Percentiles rank a stretch among this genome's conserved stretches.
These are phyloP conservation scores for Neurospora sp. DNA, from an alignment of 495 filamentous ascomycete genomes.

Conservation along the genomic window DNA sequence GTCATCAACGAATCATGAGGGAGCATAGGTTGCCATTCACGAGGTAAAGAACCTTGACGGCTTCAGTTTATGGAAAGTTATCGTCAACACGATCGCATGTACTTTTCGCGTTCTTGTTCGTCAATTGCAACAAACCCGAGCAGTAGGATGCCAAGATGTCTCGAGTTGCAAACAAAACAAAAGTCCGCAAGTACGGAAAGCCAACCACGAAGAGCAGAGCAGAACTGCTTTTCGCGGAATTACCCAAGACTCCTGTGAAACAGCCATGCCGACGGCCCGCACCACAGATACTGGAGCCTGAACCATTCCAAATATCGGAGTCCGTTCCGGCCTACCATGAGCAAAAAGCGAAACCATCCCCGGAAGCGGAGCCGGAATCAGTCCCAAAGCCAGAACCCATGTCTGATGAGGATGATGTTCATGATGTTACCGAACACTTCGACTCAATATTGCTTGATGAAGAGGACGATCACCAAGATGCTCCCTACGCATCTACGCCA, in stretches of 20 bases:
- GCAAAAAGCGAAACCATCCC: neutral
- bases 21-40: neutral
- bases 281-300: neutral
- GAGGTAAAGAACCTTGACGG: neutral
- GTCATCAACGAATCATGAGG: slow-evolving; percentile 6
- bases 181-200: slow-evolving; percentile 35
- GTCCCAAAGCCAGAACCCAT: neutral
- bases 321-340: neutral
- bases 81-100: neutral
- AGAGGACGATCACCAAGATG: neutral
- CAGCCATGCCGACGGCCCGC: neutral
- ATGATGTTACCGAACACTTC: neutral
- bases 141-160: neutral
- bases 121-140: neutral
- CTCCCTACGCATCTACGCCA: neutral
- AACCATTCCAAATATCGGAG: neutral
- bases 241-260: slow-evolving; percentile 28
- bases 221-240: slow-evolving; percentile 31
- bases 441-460: neutral
- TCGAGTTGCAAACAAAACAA: slow-evolving; percentile 24
- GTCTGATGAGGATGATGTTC: neutral
- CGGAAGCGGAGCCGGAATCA: neutral
- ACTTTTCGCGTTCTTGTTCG: neutral
- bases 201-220: slow-evolving; percentile 24
- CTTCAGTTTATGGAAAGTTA: neutral